A percentile compares a stretch with the other conserved stretches of the same genome.
phyloP scores from a whole-genome alignment of 1,284 basidiomycete genomes.

The Athelia psychrophila region DNA sequence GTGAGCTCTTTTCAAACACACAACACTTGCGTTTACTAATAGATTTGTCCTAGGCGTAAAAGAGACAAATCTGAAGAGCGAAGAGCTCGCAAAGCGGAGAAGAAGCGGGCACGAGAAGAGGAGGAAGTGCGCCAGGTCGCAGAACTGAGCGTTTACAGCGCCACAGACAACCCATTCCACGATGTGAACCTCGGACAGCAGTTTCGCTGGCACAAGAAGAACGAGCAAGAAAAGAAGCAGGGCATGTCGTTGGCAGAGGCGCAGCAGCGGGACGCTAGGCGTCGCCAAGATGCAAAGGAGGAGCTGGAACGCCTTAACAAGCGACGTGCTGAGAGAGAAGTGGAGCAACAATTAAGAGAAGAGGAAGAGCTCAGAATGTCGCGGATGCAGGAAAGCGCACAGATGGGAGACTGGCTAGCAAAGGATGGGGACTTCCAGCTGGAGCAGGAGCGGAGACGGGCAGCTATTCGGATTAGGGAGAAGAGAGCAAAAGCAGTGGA shows the following conservation, averaged over 20 bases:
- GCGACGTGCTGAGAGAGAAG: constrained; percentile 89
- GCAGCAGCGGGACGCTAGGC: constrained; percentile 74
- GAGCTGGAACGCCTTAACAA: constrained; percentile 92
- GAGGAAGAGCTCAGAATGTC: constrained; percentile 91
- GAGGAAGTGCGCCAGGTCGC: constrained; percentile 87
- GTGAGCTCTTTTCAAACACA: constrained; percentile 34
- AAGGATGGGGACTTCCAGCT: constrained; percentile 98
- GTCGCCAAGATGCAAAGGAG: constrained; percentile 90
- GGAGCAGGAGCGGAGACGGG: constrained; percentile 89
- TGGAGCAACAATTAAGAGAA: constrained; percentile 83
- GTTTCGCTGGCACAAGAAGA: constrained; percentile 99
- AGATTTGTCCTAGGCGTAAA: constrained; percentile 53
- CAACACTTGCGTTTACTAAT: not conserved
- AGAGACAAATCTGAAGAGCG: constrained; percentile 79
- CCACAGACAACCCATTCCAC: constrained; percentile 95
- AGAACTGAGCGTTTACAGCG: constrained; percentile 90
- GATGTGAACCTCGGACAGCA: constrained; percentile 94
- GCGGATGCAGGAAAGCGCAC: constrained; percentile 87
- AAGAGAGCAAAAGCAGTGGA: constrained; percentile 96
- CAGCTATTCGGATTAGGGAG: constrained; percentile 92
- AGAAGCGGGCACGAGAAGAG: constrained; percentile 78
- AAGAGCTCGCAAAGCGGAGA: constrained; percentile 77
- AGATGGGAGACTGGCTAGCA: constrained; percentile 97
- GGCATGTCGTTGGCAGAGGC: constrained; percentile 83
- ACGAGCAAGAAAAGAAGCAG: constrained; percentile 90